A percentile compares a stretch with the other conserved stretches of the same genome.
Conservation (phyloP, 305 asterid genomes). For the Nicotiana rustica region DNA sequence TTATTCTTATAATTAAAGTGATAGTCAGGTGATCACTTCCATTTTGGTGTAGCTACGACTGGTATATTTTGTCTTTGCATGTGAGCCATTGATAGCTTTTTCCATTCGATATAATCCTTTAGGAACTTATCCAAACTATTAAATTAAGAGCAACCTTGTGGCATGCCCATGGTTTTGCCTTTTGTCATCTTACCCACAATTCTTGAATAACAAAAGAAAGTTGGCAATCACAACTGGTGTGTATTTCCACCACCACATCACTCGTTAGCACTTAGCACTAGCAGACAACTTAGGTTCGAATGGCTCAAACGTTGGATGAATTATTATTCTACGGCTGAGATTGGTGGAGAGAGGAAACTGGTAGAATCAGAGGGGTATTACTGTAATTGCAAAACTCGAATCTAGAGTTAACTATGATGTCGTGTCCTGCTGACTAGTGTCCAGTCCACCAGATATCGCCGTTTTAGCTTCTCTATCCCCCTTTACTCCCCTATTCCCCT, state of each 20-base stretch:
- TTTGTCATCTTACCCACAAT: not conserved
- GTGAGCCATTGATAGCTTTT: not conserved
- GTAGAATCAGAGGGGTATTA: not conserved
- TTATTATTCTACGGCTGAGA: not conserved
- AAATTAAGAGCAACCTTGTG: not conserved
- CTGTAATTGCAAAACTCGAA: not conserved
- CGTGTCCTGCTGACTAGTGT: conserved; percentile 48
- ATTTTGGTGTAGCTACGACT: not conserved
- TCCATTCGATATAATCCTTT: not conserved
- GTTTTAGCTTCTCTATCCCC: conserved; percentile 33
- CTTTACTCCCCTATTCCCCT: conserved; percentile 30
- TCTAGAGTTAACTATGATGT: conserved; percentile 61
- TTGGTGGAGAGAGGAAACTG: too few relatives aligned
- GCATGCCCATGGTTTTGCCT: not conserved
- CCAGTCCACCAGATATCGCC: conserved; percentile 39
- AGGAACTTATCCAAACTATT: not conserved
- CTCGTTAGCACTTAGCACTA: not conserved
- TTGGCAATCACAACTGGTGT: not conserved
- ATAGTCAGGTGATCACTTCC: not conserved
- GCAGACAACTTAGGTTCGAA: not conserved
- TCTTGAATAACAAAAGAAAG: not conserved
- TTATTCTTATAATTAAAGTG: not conserved
- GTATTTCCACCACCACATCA: not conserved
- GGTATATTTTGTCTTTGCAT: not conserved
- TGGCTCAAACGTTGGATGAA: not conserved